Evolutionary conservation across 1,284 basidiomycete genomes (phyloP).

Genomic region (Fomitopsis schrenkii): DNA sequence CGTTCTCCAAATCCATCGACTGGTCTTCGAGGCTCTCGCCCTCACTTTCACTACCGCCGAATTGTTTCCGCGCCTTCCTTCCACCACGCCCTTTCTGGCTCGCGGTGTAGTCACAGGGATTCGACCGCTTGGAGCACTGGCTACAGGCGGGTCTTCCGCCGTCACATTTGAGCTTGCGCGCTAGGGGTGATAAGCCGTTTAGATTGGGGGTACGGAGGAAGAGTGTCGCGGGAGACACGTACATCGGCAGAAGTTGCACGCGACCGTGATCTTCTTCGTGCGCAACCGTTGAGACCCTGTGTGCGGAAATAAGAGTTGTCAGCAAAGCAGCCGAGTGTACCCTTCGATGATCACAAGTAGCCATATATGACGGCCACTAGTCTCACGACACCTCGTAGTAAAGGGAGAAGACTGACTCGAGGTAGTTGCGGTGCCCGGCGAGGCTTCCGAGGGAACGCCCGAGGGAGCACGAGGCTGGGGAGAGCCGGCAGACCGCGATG

Average conservation of each 20-base stretch:
- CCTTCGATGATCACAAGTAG: constrained; percentile 2
- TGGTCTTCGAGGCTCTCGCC: constrained; percentile 52
- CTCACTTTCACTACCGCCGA: constrained; percentile 62
- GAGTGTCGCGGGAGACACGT: constrained; percentile 27
- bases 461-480: constrained; percentile 12
- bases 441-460: constrained; percentile 25
- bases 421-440: constrained; percentile 26
- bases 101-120: constrained; percentile 76
- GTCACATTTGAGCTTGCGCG: constrained; percentile 81
- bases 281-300: constrained; percentile 47
- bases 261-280: constrained; percentile 78
- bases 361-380: constrained; percentile 7
- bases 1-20: constrained; percentile 36
- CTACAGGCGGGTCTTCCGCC: constrained; percentile 74
- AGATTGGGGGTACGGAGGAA: background rate
- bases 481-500: constrained; percentile 16
- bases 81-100: constrained; percentile 65
- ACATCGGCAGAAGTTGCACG: constrained; percentile 85
- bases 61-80: constrained; percentile 45
- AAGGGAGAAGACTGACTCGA: constrained; percentile 25
- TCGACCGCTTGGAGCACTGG: constrained; percentile 71
- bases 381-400: constrained; percentile 2
- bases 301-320: constrained; percentile 6
- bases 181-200: constrained; percentile 30
- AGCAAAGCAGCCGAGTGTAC: constrained; percentile 8